These are phyloP conservation scores for Fusarium agapanthi DNA, from an alignment of 2,329 filamentous ascomycete species.

Conservation along the genomic window DNA sequence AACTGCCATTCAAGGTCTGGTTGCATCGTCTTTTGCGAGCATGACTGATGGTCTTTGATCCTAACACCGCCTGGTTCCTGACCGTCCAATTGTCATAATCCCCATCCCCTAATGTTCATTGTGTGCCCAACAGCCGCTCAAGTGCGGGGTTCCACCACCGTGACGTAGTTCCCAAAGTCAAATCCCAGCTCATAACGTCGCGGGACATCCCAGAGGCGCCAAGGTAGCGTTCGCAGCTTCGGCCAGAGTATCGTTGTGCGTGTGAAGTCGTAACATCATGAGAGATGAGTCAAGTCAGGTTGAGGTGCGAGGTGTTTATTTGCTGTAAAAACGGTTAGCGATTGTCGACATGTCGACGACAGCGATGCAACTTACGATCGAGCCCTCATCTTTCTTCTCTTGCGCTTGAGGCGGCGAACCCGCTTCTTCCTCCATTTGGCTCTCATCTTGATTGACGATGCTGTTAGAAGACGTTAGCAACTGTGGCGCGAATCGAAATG, in stretches of 20 bases:
- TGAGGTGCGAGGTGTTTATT: slow-evolving; percentile 72
- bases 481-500: neutral
- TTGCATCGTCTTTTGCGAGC: slow-evolving; percentile 41
- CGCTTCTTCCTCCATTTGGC: slow-evolving; percentile 99
- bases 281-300: slow-evolving; percentile 62
- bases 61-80: slow-evolving; percentile 46
- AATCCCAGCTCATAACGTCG: slow-evolving; percentile 35
- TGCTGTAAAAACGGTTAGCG: slow-evolving; percentile 58
- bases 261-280: slow-evolving; percentile 50
- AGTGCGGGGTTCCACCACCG: slow-evolving; percentile 42
- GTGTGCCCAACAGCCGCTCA: slow-evolving; percentile 43
- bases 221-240: slow-evolving; percentile 35
- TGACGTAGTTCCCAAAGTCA: slow-evolving; percentile 43
- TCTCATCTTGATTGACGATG: slow-evolving; percentile 72
- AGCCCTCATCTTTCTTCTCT: slow-evolving; percentile 99
- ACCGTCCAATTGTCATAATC: slow-evolving; percentile 46
- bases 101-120: slow-evolving; percentile 44
- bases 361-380: slow-evolving; percentile 76
- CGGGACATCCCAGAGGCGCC: slow-evolving; percentile 32
- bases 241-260: slow-evolving; percentile 41
- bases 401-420: slow-evolving; percentile 98
- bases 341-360: slow-evolving; percentile 3
- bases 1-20: slow-evolving; percentile 36
- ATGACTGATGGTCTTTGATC: slow-evolving; percentile 40
- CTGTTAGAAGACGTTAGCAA: slow-evolving; percentile 39